Conservation (phyloP, 257 asterid genomes). For the Phtheirospermum japonicum region DNA sequence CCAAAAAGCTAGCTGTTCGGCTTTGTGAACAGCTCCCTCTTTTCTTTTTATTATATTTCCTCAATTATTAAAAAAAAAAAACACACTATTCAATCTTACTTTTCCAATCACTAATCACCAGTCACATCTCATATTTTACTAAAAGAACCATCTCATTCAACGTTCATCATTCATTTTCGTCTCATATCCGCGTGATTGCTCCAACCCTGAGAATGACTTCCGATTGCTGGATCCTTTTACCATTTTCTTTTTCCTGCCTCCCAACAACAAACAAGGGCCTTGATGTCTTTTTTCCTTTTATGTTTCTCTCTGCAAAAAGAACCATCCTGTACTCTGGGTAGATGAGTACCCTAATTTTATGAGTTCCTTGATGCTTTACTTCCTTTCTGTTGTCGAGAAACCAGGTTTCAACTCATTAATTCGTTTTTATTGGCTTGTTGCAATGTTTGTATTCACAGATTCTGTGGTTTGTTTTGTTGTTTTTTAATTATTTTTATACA, state of each 20-base stretch:
- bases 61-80: too few relatives aligned
- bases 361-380: background rate
- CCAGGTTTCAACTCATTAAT: background rate
- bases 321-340: background rate
- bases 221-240: background rate
- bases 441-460: constrained; percentile 4
- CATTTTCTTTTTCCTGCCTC: constrained; percentile 13
- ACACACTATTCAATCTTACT: too few relatives aligned
- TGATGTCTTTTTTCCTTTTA: background rate
- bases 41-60: too few relatives aligned
- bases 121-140: too few relatives aligned
- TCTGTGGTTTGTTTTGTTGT: constrained; percentile 4
- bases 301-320: constrained; percentile 6
- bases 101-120: too few relatives aligned
- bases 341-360: constrained; percentile 10
- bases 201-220: too few relatives aligned
- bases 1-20: too few relatives aligned
- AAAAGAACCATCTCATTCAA: too few relatives aligned
- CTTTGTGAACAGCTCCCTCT: too few relatives aligned
- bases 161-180: too few relatives aligned
- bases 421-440: constrained; percentile 17
- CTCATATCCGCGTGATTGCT: too few relatives aligned
- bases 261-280: background rate
- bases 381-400: background rate
- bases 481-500: background rate